Base-by-base conservation (phyloP, 495 filamentous ascomycete species). In the Emericellopsis terricola region DNA sequence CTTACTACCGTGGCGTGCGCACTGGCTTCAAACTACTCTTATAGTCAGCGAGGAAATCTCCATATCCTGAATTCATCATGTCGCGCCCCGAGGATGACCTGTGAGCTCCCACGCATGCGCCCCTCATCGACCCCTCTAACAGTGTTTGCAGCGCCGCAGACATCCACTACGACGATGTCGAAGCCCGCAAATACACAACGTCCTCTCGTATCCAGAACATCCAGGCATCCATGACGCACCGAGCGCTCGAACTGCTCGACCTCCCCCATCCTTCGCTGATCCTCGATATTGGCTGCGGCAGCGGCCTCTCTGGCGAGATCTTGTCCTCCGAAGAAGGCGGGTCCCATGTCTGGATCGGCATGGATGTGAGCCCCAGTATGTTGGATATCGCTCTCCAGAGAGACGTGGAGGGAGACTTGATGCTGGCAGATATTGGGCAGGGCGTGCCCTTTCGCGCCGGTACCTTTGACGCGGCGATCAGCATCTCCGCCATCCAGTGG, bases 121-220 rank as follows among this genome's bases (percentile, higher is more conserved):
- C 27, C 36, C 37, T 29, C 29, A 26, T 41, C 37, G 36, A 18
- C 33, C 37, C 41, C 37, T 37, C 39, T 45, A 30, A 41, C 40
- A 19, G 29, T 18, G 20, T 23, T 21, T 34, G 38, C 46, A 92
- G 84, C 44, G 81, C 82, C 32, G 84, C 89, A 38, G 89, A 97
- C 61, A 72, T 96, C 44, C 89, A 87, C 62, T 97, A 97, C 64
- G 79, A 93, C 59, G 91, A 94, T 55, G 66, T 69, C 62, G 84
- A 92, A 62, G 84, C 89, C 10, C 76, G 76, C 51, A 87, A 93
- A 62, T 97, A 97, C 60, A 97, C 91, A n/a, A 94, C 87, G 19
- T 82, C 73, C 36, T 94, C 85, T 14, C 84, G 89, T 36, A 96
- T 97, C 48, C 78, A 84, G 46, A 81, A 79, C 41, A 89, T 97